A percentile compares a stretch with the other conserved stretches of the same genome.
phyloP scores from a whole-genome alignment of 176 grass and related monocot genomes.

The Sorghum bicolor region DNA sequence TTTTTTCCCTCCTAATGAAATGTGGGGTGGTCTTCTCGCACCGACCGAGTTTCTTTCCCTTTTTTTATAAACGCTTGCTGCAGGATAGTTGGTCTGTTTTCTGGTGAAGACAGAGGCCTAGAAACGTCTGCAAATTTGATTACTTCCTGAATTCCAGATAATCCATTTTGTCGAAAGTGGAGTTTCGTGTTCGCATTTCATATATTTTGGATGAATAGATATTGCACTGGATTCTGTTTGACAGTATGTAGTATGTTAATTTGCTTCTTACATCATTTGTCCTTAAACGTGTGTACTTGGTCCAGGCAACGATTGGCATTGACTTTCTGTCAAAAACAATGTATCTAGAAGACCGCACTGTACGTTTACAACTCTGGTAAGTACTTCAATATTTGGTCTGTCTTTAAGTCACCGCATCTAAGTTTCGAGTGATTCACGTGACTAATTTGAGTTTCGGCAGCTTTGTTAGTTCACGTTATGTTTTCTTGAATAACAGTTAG shows the following conservation, averaged over 20 bases:
- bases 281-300: background rate
- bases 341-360: conserved; percentile 67
- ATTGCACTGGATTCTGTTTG: no score
- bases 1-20: background rate
- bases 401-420: background rate
- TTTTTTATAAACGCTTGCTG: background rate
- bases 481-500: background rate
- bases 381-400: background rate
- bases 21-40: background rate
- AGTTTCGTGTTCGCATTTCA: background rate
- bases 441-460: background rate
- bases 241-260: background rate
- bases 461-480: background rate
- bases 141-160: background rate
- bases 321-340: conserved; percentile 70
- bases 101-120: background rate
- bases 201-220: background rate
- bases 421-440: background rate
- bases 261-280: background rate
- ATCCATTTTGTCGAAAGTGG: background rate
- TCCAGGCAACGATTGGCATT: conserved; percentile 69
- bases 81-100: background rate
- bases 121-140: background rate
- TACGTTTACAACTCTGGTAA: conserved; percentile 69
- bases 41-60: background rate